Evolutionary conservation across 2,329 filamentous ascomycete species (phyloP), one percentile per base, ranked within the genome.

Genomic region (Claviceps sorghi): DNA sequence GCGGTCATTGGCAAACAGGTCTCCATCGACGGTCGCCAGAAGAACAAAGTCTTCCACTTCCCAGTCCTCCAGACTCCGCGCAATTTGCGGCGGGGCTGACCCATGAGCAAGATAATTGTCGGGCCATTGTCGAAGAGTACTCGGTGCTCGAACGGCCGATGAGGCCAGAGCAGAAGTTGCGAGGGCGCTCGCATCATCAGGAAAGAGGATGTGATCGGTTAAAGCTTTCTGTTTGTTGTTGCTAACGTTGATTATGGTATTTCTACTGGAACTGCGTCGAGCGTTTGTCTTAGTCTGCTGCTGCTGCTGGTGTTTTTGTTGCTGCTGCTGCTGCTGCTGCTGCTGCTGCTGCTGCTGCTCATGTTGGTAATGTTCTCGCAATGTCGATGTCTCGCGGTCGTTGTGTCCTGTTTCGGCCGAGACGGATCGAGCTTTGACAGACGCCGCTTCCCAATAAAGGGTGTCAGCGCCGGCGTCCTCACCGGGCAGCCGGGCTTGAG

Each of bases 21-120:
- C 87, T 77, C 93, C 93, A 77, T 97, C 90, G 81, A 97, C 87
- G 80, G 93, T 97, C 87, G 93, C 91, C 86, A 98, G 78, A 77
- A 98, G 88, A 74, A 97, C 87, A 80, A 96, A 95, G 77, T 97
- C 90, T 87, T 97, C 91, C 74, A 96, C 90, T 86, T 96, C 88
- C 91, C 91, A 97, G 75, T 96, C 91, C 80, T 90, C 85, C 80
- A 97, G 78, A 78, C 85, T 94, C 82, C 91, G 90, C 90, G 89
- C 91, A 85, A 78, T 77, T 68, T 87, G 84, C 84, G 84, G 86
- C 86, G 86, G 83, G 75, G 84, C 79, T 70, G 86, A 76, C 63
- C 82, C 82, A 68, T 77, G 76, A 68, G 77, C 67, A 58, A 69
- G 70, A 66, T 76, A 78, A 72, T 78, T 79, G 67, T 75, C 73